These are phyloP conservation scores for Gomphus sp. DNA, from an alignment of 1,284 basidiomycete genomes.

Conservation along the genomic window DNA sequence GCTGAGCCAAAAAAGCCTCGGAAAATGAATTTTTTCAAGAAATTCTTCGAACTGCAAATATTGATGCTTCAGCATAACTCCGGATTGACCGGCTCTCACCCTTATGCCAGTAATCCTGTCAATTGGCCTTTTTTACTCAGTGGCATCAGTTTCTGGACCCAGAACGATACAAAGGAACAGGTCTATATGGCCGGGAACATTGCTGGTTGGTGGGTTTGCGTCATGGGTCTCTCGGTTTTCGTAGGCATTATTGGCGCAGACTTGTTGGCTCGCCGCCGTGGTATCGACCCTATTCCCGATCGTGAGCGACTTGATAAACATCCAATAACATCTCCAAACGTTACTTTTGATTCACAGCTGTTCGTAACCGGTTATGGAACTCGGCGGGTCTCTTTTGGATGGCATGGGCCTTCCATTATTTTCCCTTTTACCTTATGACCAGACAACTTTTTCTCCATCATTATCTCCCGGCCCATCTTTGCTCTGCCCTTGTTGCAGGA, in stretches of 20 bases:
- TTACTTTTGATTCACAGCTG: conserved; percentile 36
- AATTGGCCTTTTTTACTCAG: conserved; percentile 97
- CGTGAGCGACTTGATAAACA: conserved; percentile 40
- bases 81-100: conserved; percentile 89
- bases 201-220: conserved; percentile 91
- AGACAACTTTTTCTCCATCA: conserved; percentile 97
- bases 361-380: conserved; percentile 90
- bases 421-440: conserved; percentile 97
- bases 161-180: conserved; percentile 76
- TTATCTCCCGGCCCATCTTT: conserved; percentile 92
- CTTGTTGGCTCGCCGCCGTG: conserved; percentile 78
- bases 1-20: conserved; percentile 60
- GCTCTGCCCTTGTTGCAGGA: conserved; percentile 87
- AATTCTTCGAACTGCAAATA: conserved; percentile 89
- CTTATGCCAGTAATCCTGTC: conserved; percentile 89
- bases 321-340: neutral
- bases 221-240: conserved; percentile 79
- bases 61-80: conserved; percentile 98
- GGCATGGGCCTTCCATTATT: conserved; percentile 93
- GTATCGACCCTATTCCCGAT: conserved; percentile 78
- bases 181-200: conserved; percentile 96
- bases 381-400: conserved; percentile 92
- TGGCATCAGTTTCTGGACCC: conserved; percentile 98
- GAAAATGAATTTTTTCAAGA: conserved; percentile 86
- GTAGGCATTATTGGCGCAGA: conserved; percentile 88